Conservation (phyloP, 371 early-diverging fungal species). For the Mortierella sp. region DNA sequence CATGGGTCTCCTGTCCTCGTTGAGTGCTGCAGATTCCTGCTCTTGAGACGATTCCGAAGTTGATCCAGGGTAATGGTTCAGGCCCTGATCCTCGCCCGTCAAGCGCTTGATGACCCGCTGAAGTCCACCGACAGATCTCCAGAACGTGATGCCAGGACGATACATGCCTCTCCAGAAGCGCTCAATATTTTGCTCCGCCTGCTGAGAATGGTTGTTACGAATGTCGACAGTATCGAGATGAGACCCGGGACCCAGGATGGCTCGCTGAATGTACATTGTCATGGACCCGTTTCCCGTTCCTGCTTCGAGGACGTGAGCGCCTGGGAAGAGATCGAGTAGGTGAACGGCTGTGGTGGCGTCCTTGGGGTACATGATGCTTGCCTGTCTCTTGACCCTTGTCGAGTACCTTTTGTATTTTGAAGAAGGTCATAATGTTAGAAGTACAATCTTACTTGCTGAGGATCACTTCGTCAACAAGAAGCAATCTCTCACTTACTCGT, state of each 20-base stretch:
- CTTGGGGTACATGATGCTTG: slow-evolving; percentile 84
- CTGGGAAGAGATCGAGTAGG: slow-evolving; percentile 73
- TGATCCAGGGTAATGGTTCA: not conserved
- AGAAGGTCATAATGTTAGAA: not conserved
- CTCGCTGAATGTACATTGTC: slow-evolving; percentile 76
- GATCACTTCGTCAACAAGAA: not conserved
- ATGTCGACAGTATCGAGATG: slow-evolving; percentile 75
- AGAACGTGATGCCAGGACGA: slow-evolving; percentile 61
- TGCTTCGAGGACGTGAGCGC: slow-evolving; percentile 77
- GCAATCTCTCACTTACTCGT: slow-evolving; percentile 64
- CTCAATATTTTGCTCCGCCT: slow-evolving; percentile 69
- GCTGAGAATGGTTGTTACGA: slow-evolving; percentile 61
- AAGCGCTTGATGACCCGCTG: slow-evolving; percentile 30
- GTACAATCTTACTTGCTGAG: not conserved
- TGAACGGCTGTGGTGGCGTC: slow-evolving; percentile 77
- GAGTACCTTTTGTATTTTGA: slow-evolving; percentile 60
- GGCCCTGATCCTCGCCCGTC: slow-evolving; percentile 16
- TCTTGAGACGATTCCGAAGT: not conserved
- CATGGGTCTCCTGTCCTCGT: slow-evolving; percentile 19
- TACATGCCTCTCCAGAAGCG: slow-evolving; percentile 73
- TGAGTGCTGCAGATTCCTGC: not conserved
- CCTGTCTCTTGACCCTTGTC: slow-evolving; percentile 68
- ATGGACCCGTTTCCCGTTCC: slow-evolving; percentile 85
- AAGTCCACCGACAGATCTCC: slow-evolving; percentile 63
- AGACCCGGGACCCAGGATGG: slow-evolving; percentile 60